Evolutionary conservation across 2,329 filamentous ascomycete species (phyloP).

Genomic region (Neocucurbitaria cava): DNA sequence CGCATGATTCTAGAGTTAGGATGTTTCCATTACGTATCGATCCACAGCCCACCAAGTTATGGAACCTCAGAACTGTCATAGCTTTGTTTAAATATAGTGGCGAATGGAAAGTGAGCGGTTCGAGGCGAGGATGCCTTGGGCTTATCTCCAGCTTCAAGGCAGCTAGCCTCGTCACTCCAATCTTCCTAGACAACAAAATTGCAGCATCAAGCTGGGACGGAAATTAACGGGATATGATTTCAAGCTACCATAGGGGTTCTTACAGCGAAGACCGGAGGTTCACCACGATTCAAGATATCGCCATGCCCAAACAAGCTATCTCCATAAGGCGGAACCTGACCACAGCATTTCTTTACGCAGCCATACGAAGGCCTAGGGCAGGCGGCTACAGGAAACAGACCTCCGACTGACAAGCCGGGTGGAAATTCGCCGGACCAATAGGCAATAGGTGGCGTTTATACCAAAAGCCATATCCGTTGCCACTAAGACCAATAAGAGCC

Average conservation of each 20-base stretch:
- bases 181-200: neutral
- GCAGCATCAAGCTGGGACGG: neutral
- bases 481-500: slow-evolving; percentile 17
- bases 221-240: neutral
- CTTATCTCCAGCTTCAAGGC: neutral
- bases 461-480: slow-evolving; percentile 11
- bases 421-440: slow-evolving; percentile 19
- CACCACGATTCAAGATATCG: too few relatives aligned
- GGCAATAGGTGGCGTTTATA: slow-evolving; percentile 11
- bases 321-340: neutral
- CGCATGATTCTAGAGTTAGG: neutral
- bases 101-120: neutral
- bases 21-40: neutral
- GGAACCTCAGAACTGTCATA: neutral
- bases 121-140: neutral
- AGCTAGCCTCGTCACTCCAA: too few relatives aligned
- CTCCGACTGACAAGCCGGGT: slow-evolving; percentile 12
- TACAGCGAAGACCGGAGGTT: too few relatives aligned
- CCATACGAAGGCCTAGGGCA: slow-evolving; percentile 11
- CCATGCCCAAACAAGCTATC: neutral
- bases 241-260: neutral
- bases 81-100: neutral
- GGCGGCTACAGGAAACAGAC: slow-evolving; percentile 22
- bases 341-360: neutral
- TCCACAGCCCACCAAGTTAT: neutral